Evolutionary conservation across 352 stramenopile species (phyloP).

Genomic region (Globisporangium cylindrosporum): DNA sequence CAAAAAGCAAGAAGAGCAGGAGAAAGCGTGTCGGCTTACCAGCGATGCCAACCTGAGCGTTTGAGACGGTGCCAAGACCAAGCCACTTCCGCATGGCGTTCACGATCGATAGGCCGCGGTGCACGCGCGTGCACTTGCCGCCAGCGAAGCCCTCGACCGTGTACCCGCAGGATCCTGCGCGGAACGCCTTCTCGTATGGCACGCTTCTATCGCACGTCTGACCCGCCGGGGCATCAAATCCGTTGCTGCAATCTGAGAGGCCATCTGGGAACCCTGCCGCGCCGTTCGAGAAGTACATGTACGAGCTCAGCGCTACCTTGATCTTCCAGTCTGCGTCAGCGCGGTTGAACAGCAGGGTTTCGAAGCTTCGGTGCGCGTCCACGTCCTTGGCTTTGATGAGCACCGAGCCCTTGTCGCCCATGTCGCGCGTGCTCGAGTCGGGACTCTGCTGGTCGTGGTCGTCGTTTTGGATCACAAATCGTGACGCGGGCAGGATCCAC

Average conservation of each 20-base stretch:
- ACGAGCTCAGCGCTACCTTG: constrained; percentile 68
- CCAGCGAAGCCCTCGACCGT: constrained; percentile 47
- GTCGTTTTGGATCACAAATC: constrained; percentile 76
- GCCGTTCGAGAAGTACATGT: constrained; percentile 51
- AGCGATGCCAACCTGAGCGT: constrained; percentile 33
- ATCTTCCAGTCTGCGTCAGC: constrained; percentile 63
- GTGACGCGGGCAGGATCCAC: constrained; percentile 58
- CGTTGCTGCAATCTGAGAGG: constrained; percentile 33
- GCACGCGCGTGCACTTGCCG: constrained; percentile 64
- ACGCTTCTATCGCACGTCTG: constrained; percentile 33
- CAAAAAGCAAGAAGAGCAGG: neutral
- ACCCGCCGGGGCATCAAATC: constrained; percentile 31
- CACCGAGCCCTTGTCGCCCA: constrained; percentile 52
- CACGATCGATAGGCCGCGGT: constrained; percentile 60
- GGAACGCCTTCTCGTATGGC: constrained; percentile 51
- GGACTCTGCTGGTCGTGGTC: constrained; percentile 68
- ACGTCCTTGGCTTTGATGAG: constrained; percentile 56
- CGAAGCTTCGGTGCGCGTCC: constrained; percentile 48
- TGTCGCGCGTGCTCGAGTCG: constrained; percentile 48
- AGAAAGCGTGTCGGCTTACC: constrained; percentile 17
- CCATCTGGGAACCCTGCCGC: constrained; percentile 55
- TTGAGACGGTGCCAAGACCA: constrained; percentile 25
- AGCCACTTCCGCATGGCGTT: constrained; percentile 62
- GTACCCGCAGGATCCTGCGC: constrained; percentile 46
- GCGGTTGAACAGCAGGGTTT: constrained; percentile 53